A percentile compares a stretch with the other conserved stretches of the same genome.
Evolutionary conservation across 306 rosid genomes (phyloP).

Genomic region (Dryas alaskensis): DNA sequence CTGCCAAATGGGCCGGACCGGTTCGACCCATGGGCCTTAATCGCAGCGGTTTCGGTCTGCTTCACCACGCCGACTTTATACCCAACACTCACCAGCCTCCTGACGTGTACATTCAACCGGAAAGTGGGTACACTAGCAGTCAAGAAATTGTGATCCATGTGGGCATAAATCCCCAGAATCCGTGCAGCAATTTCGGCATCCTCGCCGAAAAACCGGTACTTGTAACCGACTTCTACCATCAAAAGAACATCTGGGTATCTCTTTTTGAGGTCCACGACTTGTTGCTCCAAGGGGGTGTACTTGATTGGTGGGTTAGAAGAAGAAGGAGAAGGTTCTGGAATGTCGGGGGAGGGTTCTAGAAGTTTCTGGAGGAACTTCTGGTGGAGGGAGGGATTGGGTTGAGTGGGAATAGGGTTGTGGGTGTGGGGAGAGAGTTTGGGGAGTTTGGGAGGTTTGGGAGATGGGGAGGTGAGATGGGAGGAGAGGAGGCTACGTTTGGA

Average conservation of each 20-base stretch:
- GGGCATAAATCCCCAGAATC: constrained; percentile 73
- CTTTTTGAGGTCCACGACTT: constrained; percentile 63
- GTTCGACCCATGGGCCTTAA: constrained; percentile 80
- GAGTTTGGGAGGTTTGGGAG: constrained; percentile 42
- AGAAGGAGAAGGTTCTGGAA: constrained; percentile 19
- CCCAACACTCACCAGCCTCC: constrained; percentile 88
- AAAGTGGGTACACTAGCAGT: constrained; percentile 87
- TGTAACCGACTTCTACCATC: constrained; percentile 94
- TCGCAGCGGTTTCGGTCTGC: constrained; percentile 95
- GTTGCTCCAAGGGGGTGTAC: constrained; percentile 75
- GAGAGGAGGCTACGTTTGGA: constrained; percentile 63
- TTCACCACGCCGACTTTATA: constrained; percentile 86
- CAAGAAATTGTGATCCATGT: constrained; percentile 71
- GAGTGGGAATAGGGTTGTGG: constrained; percentile 40
- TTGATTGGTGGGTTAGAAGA: constrained; percentile 30
- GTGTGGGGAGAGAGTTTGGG: constrained; percentile 62
- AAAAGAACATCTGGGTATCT: constrained; percentile 80
- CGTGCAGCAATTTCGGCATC: constrained; percentile 84
- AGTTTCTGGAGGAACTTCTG: constrained; percentile 66
- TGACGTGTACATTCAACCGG: constrained; percentile 76
- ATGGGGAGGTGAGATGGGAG: constrained; percentile 43
- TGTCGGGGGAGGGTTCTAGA: constrained; percentile 51
- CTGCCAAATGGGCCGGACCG: constrained; percentile 70
- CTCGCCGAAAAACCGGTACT: constrained; percentile 67
- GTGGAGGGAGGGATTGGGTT: constrained; percentile 55